Conservation (phyloP, 495 filamentous ascomycete genomes). For the Pyronema domesticum region DNA sequence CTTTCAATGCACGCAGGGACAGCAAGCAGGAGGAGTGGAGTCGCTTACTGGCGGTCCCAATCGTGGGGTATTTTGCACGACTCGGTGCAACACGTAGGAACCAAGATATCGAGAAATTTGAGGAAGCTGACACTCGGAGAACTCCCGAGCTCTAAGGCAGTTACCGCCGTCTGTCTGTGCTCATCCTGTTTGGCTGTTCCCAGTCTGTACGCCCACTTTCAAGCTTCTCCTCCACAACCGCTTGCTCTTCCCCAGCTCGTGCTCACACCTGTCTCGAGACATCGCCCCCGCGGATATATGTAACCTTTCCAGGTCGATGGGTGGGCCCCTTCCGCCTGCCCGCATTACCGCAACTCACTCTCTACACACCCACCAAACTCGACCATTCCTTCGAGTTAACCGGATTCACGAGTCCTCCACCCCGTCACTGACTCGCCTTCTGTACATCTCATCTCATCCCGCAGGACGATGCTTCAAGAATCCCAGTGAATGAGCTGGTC, state of each 20-base stretch:
- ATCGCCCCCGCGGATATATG: background rate
- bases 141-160: background rate
- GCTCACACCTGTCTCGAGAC: no score
- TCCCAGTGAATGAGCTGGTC: slow-evolving; percentile 4
- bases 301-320: background rate
- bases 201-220: no score
- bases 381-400: no score
- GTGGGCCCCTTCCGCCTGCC: background rate
- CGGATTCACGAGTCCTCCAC: no score
- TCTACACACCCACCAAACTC: background rate
- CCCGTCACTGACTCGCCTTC: no score
- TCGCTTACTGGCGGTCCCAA: slow-evolving; percentile 1
- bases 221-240: no score
- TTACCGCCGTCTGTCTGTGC: background rate
- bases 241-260: no score
- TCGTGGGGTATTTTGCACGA: background rate
- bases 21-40: background rate
- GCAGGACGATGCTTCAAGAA: background rate
- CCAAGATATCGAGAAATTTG: background rate
- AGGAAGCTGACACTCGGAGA: background rate
- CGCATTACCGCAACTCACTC: background rate
- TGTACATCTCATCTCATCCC: background rate
- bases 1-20: slow-evolving; percentile 1
- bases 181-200: background rate
- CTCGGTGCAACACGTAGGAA: background rate